Percentiles rank a stretch among this genome's conserved stretches.
Conservation (phyloP, 73 alveolate genomes). For the Halteria grandinella region DNA sequence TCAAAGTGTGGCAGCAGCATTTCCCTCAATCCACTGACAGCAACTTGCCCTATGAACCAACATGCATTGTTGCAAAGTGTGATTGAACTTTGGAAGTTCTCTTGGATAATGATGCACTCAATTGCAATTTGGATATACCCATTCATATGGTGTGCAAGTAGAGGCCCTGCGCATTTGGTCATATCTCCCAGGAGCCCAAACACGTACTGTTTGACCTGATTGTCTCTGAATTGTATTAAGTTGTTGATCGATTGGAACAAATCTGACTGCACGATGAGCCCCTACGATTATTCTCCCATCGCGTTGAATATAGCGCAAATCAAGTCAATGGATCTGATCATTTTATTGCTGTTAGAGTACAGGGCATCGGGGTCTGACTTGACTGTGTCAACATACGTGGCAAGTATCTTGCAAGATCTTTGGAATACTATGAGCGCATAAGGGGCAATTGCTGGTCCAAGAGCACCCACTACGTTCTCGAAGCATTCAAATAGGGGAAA, state of each 20-base stretch:
- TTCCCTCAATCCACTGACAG: constrained; percentile 18
- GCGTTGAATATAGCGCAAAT: constrained; percentile 37
- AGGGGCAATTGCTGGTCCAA: constrained; percentile 58
- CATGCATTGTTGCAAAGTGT: constrained; percentile 65
- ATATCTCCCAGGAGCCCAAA: constrained; percentile 48
- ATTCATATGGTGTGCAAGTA: constrained; percentile 4
- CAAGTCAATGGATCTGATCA: constrained; percentile 46
- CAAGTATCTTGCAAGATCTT: constrained; percentile 52
- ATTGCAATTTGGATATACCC: constrained; percentile 3
- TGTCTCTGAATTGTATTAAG: constrained; percentile 22
- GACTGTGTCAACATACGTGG: constrained; percentile 1
- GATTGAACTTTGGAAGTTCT: background rate
- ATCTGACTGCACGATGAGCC: constrained; percentile 14
- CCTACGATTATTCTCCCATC: constrained; percentile 32
- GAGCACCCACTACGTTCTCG: constrained; percentile 26
- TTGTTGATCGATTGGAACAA: constrained; percentile 23
- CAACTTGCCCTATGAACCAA: constrained; percentile 56
- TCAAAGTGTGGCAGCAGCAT: constrained; percentile 7
- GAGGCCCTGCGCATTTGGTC: background rate
- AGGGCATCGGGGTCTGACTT: constrained; percentile 13
- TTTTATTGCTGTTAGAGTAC: constrained; percentile 5
- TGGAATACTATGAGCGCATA: constrained; percentile 46
- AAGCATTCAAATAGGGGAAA: constrained; percentile 66
- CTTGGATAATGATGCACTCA: background rate
- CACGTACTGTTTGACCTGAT: constrained; percentile 17